Percentiles rank a stretch among this genome's conserved stretches.
These are phyloP conservation scores for Xanthoparmelia taractica DNA, from an alignment of 495 filamentous ascomycete genomes.

Conservation along the genomic window DNA sequence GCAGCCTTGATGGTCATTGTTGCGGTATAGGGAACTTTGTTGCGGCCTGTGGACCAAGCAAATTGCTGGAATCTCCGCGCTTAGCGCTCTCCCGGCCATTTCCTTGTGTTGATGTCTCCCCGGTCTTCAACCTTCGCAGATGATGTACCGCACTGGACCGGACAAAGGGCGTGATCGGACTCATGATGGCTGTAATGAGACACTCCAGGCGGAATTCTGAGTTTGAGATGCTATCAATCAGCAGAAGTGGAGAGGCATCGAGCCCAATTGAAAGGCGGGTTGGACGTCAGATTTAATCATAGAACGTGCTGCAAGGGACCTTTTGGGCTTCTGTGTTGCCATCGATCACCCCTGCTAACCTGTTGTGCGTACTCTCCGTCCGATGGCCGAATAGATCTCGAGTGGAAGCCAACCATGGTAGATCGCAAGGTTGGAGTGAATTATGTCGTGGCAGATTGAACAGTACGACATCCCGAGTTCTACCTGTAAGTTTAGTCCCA, in stretches of 20 bases:
- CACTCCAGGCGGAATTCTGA: neutral
- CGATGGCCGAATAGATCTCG: neutral
- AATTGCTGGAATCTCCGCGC: slow-evolving; percentile 1
- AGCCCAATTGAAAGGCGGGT: neutral
- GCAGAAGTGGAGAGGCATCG: neutral
- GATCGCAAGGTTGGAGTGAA: neutral
- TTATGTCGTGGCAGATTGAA: neutral
- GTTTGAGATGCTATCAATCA: neutral
- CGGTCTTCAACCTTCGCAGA: neutral
- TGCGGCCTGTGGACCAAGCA: neutral
- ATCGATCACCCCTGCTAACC: neutral
- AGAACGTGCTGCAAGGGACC: neutral
- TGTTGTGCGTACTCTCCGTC: neutral
- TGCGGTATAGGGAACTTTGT: neutral
- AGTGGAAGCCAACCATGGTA: neutral
- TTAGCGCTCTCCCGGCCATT: neutral
- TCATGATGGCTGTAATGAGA: neutral
- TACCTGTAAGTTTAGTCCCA: neutral
- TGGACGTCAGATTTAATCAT: neutral
- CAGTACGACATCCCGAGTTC: neutral
- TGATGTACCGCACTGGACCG: neutral
- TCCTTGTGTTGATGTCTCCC: neutral
- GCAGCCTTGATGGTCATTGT: neutral
- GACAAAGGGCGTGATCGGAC: neutral
- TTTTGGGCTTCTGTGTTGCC: neutral